These are phyloP conservation scores for Trichosporon faecale DNA, from an alignment of 1,284 basidiomycete genomes.

Conservation along the genomic window DNA sequence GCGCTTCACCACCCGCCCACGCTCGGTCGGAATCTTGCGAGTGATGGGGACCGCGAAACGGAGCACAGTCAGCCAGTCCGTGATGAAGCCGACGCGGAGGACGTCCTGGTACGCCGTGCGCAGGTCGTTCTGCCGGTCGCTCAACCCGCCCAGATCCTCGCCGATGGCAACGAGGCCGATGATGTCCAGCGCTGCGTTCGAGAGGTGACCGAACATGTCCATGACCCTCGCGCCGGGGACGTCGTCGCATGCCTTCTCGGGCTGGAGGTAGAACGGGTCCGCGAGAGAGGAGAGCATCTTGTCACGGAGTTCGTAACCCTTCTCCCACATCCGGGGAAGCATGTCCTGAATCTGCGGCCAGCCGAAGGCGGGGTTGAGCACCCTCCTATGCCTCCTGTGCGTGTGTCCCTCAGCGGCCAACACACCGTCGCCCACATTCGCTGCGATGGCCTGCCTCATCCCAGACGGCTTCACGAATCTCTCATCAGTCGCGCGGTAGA, in stretches of 20 bases:
- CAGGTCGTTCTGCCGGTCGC: conserved; percentile 49
- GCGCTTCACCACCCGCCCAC: conserved; percentile 7
- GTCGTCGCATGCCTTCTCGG: background rate
- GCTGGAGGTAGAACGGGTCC: background rate
- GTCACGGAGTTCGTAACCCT: conserved; percentile 9
- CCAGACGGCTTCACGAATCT: background rate
- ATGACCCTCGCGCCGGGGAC: conserved; percentile 10
- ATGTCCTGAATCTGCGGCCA: conserved; percentile 7
- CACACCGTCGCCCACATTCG: background rate
- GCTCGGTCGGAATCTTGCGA: conserved; percentile 4
- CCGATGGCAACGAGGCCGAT: conserved; percentile 67
- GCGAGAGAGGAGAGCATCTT: background rate
- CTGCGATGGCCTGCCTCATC: background rate
- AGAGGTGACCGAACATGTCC: conserved; percentile 14
- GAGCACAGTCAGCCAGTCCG: background rate
- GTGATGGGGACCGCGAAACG: background rate
- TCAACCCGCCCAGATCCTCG: conserved; percentile 60
- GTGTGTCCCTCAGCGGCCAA: conserved; percentile 53
- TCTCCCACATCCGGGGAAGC: conserved; percentile 9
- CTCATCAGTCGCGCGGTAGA: conserved; percentile 1
- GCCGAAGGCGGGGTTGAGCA: conserved; percentile 48
- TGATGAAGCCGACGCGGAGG: background rate
- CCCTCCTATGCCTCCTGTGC: conserved; percentile 57
- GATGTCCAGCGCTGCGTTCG: conserved; percentile 62
- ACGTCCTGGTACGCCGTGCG: conserved; percentile 56